Evolutionary conservation across 2,329 filamentous ascomycete genomes (phyloP), one percentile per base, ranked within the genome.

Genomic region (Fusarium sororula): DNA sequence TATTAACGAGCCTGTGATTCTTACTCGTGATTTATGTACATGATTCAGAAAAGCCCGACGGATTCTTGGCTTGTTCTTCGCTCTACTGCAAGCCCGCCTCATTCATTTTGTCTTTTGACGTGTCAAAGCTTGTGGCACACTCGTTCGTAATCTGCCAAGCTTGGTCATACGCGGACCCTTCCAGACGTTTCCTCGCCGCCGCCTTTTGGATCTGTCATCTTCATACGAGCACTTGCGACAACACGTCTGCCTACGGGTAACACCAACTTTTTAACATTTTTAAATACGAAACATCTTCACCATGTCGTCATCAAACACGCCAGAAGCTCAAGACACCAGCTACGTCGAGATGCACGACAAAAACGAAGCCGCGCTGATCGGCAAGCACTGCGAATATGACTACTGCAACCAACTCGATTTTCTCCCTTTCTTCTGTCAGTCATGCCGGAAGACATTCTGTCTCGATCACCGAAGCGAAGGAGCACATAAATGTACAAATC

Each of bases 391-490:
- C 88, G 91, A 98, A 82, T 92, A 93, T 84, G 87, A 92, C 74
- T 97, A 94, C 87, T 99, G 96, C 87, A 93, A 95, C 81, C 93
- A 96, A 81, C 93, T 98, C 69, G 96, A 98, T 84, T 98, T 99
- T 83, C 90, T 99, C 9, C 96, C 96, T 8, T 98, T 98, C 83
- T 89, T 91, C 80, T 99, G 96, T 85, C 94, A 97, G 81, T 96
- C 93, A 76, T 99, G 96, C 85, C 89, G 82, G 73, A 89, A 90
- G 66, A 96, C 93, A 22, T 99, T 91, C 85, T 99, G 97, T 82
- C 92, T 97, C 75, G 96, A 98, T 81, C 96, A 99, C 87, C 93
- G 96, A 63, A 92, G 91, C 78, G 96, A 98, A 85, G 89, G 90
- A 26, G 85, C 94, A 0, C 97, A 99, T 85, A 89, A 90, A 79